These are phyloP conservation scores for Alternaria solani DNA, from an alignment of 2,329 filamentous ascomycete genomes.

Conservation along the genomic window DNA sequence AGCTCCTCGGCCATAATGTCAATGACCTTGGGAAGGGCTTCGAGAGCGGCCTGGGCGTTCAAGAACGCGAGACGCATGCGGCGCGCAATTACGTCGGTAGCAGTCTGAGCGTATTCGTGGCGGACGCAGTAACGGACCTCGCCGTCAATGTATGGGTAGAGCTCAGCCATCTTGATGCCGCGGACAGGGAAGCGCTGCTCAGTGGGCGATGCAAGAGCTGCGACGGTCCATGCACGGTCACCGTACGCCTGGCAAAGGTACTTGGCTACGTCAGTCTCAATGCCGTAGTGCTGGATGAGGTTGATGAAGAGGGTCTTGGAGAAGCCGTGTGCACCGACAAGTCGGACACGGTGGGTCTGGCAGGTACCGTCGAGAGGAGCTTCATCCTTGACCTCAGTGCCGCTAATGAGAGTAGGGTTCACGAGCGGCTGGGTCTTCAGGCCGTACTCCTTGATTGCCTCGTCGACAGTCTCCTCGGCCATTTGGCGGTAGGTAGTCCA, in stretches of 20 bases:
- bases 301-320: constrained; percentile 94
- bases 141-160: constrained; percentile 92
- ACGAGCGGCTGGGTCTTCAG: constrained; percentile 65
- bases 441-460: constrained; percentile 74
- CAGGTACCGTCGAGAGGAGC: constrained; percentile 76
- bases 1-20: constrained; percentile 89
- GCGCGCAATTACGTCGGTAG: constrained; percentile 85
- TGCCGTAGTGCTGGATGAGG: constrained; percentile 88
- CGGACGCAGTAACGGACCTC: constrained; percentile 88
- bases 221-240: constrained; percentile 91
- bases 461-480: constrained; percentile 88
- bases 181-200: constrained; percentile 82
- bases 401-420: constrained; percentile 72
- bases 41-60: constrained; percentile 88
- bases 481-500: constrained; percentile 95
- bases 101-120: constrained; percentile 91
- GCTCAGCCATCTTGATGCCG: constrained; percentile 77
- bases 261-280: constrained; percentile 91
- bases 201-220: constrained; percentile 78
- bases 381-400: constrained; percentile 76
- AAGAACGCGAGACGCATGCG: constrained; percentile 87
- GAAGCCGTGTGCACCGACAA: constrained; percentile 86
- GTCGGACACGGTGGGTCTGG: constrained; percentile 82
- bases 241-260: constrained; percentile 89
- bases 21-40: constrained; percentile 83